Conservation (phyloP, 192 early-diverging fungal species). For the Chytriomyces sp. region DNA sequence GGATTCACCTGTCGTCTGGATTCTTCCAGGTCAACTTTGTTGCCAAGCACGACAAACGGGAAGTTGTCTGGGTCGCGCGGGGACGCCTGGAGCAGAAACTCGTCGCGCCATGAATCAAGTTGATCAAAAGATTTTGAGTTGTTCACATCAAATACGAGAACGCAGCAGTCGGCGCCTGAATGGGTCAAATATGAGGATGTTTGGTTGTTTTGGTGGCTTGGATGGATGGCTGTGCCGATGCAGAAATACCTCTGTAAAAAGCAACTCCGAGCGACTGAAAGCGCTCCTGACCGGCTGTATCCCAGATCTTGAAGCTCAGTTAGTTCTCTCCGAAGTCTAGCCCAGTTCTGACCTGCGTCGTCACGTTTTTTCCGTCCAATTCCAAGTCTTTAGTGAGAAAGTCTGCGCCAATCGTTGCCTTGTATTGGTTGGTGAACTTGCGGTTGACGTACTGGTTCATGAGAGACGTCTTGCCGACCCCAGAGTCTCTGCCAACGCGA, state of each 20-base stretch:
- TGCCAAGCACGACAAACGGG: constrained; percentile 98
- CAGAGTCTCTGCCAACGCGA: constrained; percentile 62
- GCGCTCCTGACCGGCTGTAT: constrained; percentile 98
- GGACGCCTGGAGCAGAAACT: constrained; percentile 95
- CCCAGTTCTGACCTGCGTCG: constrained; percentile 76
- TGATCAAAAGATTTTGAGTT: constrained; percentile 93
- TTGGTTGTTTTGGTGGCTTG: background rate
- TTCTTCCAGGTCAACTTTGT: constrained; percentile 99
- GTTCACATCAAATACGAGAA: constrained; percentile 95
- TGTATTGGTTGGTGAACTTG: constrained; percentile 96
- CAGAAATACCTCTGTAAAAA: constrained; percentile 87
- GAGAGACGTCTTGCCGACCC: constrained; percentile 90
- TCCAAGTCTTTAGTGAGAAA: constrained; percentile 97
- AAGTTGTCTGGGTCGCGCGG: constrained; percentile 96
- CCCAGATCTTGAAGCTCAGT: constrained; percentile 77
- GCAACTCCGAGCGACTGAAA: constrained; percentile 98
- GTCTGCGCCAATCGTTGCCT: constrained; percentile 99
- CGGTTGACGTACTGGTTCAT: constrained; percentile 99
- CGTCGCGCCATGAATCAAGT: constrained; percentile 96
- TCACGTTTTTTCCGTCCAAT: constrained; percentile 90
- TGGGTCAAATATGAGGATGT: no score
- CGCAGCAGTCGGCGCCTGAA: constrained; percentile 95
- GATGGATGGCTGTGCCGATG: background rate
- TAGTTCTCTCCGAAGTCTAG: background rate
- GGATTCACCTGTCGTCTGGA: constrained; percentile 78